Evolutionary conservation across 176 grass and related monocot genomes (phyloP), one percentile per base, ranked within the genome.

Genomic region (Aegilops longissima): DNA sequence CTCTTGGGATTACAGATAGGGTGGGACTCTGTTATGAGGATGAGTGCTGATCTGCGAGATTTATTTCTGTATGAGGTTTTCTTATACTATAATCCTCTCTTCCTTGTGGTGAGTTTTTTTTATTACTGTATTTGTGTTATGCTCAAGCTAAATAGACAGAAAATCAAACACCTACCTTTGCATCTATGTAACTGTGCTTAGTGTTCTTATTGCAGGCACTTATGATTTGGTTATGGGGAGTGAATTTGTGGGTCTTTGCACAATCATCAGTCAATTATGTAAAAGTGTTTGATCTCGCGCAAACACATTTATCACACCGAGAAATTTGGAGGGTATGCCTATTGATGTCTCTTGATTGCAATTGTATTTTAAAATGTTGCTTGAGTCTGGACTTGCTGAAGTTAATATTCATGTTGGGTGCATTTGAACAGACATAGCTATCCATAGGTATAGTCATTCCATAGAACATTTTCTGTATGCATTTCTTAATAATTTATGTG

Each of bases 161-260:
- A 81, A 44, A 77, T 76, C 59, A 82, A 77, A 18, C 18, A 13
- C 14, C 72, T 76, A 24, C 7, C 3, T 49, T 7, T 52, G 42
- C 21, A 73, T 84, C 2, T 30, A 39, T 78, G 17, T 86, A 63
- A 82, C 14, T 79, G 30, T 80, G 45, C 21, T 67, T 73, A 35
- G 61, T 88, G 81, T 84, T 76, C 58, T 90, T 76, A 58, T 66
- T 90, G 24, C 45, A 99, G 97, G 95, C 93, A 66, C 82, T 99
- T 80, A 94, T 94, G 94, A 93, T 99, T 88, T 99, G 97, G 97
- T 82, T 99, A 27, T 99, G 97, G 97, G 97, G 97, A 80, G 76
- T 99, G 81, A 99, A 96, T 85, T 75, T 99, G 71, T 99, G 97
- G 92, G 94, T 96, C 56, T 99, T 99, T 84, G 82, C 97, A 3